Evolutionary conservation across 805 yeast genomes (phyloP), one percentile per base, ranked within the genome.

Genomic region (Saccharomycopsis olivae): DNA sequence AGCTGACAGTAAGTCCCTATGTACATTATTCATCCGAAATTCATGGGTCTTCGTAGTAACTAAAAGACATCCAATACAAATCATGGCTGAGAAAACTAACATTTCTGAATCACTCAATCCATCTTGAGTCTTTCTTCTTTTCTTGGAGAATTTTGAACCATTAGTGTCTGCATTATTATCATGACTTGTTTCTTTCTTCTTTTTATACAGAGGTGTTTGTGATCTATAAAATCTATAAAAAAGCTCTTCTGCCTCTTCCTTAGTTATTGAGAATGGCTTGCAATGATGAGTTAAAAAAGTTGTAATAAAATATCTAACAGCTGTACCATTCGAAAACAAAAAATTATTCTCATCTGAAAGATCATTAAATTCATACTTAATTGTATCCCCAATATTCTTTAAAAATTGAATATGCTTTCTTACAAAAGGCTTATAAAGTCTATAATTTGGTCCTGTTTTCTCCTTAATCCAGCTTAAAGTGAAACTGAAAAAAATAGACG

Each of bases 41-140:
- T 29, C 17, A 15, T n/a, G 14, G n/a, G 16, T 14, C 16, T 17
- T 33, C 27, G 14, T 13, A 15, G n/a, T 6, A 19, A 37, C 29
- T 17, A 30, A 40, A n/a, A 23, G 18, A 24, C 47, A 44, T 8
- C 41, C 44, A 33, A 36, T 20, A 28, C 47, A 44, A 11, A 44
- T 29, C 30, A 37, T 35, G 11, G 47, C 29, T 16, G 32, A 32
- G 18, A 44, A 21, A 13, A 44, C 23, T 18, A 44, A 33, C 9
- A 27, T n/a, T 15, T 44, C 47, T 8, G 41, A 36, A 20, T 44
- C 36, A n/a, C n/a, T 29, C 17, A 15, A 29, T 13, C n/a, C n/a
- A 8, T n/a, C n/a, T 15, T 8, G n/a, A 29, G 5, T 8, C n/a
- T 27, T 25, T n/a, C n/a, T n/a, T n/a, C n/a, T n/a, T n/a, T n/a